Evolutionary conservation across 106 monocot genomes (phyloP), one percentile per base, ranked within the genome.

Genomic region (Alisma plantagoaquatica): DNA sequence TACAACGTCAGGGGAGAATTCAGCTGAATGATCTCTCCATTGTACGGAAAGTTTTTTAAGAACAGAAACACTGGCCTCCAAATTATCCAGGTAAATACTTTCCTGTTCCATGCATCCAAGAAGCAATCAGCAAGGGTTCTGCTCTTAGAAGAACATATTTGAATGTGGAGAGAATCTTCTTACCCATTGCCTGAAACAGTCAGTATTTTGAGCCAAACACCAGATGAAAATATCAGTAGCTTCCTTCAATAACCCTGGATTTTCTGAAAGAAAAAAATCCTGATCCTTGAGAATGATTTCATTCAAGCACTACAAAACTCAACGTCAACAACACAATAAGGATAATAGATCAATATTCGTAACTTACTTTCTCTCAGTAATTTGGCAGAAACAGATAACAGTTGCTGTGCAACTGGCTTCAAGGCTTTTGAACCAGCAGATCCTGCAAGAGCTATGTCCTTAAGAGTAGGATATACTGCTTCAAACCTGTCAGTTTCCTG

Each of bases 401-500:
- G 76, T 64, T 86, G 98, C 26, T 77, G 73, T 10, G 90, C 72
- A 33, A 86, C 90, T 70, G 82, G 98, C 53, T 99, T 99, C 42
- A 79, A 74, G 27, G 98, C 66, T 68, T 99, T 99, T 29, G 85
- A 66, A 4, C 84, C 82, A 18, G 82, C 64, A 49, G 90, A 49
- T 66, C 89, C 98, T 10, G 82, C 59, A 43, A 99, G 76, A 43
- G 90, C 90, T 29, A 99, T 51, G 66, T 86, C 90, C 45, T 86
- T 99, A 12, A 99, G 73, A 10, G 66, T 68, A 33, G 98, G 85
- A 69, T 99, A 99, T 29, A 86, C 49, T n/a, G 82, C 79, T 62
- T 79, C 82, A 59, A 86, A 86, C 54, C 98, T 99, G 54, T 99
- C 98, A 18, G 90, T 99, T 53, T 89, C 90, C 96, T 98, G 72